Base-by-base conservation (phyloP, 495 filamentous ascomycete species). In the Penicillium verhagenii region DNA sequence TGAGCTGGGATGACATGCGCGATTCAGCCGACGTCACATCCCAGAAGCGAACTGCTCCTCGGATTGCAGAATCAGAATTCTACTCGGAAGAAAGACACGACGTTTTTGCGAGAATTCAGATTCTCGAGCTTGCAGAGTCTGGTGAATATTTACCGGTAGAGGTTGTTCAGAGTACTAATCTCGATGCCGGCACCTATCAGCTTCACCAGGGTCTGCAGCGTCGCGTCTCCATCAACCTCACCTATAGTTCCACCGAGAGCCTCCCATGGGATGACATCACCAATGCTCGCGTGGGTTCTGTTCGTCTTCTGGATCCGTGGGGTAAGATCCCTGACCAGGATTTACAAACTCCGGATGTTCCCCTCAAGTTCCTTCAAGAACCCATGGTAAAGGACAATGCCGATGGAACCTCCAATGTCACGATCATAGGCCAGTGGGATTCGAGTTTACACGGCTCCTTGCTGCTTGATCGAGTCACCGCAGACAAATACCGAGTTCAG, bases 1-100 rank as follows among this genome's bases (percentile, higher is more conserved):
- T 99, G 4, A 97, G 95, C 70, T 99, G 94, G 94, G 94, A 99
- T 69, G 95, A 96, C 64, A 96, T 99, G 85, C 82, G 91, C 42
- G 93, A 97, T 63, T 74, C 72, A 28, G 67, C 70, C 6, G 76
- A 75, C 23, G 53, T 61, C 8, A 54, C 62, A 4, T 79, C 84
- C 10, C 78, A 83, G 54, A 84, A 86, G 61, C 77, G 79, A 26
- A 88, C 86, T 63, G 77, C 77, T 31, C 83, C 92, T 6, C 80
- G 94, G 19, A 83, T 99, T 59, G 86, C 89, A 35, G 94, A 99
- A 68, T 83, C 87, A 1, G 91, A 97, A 57, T 99, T 92, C 66
- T 96, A 87, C 63, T 90, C 84, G 1, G 89, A 96, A 70, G 94
- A 97, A 69, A 82, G 88, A 63, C 94, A 99, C 65, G 95, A 99